Base-by-base conservation (phyloP, 2,329 filamentous ascomycete genomes). In the Xylaria multiplex region DNA sequence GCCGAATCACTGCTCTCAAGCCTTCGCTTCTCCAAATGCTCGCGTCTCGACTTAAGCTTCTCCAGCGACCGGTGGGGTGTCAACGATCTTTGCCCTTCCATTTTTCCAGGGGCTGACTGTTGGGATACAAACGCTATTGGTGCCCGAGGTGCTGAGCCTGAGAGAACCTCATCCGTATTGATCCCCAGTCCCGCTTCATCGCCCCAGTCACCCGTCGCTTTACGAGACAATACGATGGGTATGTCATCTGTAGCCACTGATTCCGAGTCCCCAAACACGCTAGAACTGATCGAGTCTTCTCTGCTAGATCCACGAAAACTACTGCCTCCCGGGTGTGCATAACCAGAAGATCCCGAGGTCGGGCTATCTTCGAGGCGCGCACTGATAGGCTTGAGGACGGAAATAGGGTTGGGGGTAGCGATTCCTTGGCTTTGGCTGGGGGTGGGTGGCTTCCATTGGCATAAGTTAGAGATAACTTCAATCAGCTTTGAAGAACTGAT, bases 401-500 rank as follows among this genome's bases (percentile, higher is more conserved):
- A 86, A 49, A 90, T 83, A 1, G 88, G 84, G 48, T 90, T 85
- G 2, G 86, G 81, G 46, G 86, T 80, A 1, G 85, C 78, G 24
- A 83, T 75, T 4, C 82, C 79, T 32, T 80, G 76, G 24, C 77
- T 78, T 55, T 80, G 81, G 32, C 78, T 79, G 1, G 86, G 83
- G 1, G 83, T 81, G 16, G 93, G 91, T 6, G 93, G 88, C 75
- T 95, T 96, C 96, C 96, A 99, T 74, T 97, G 92, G 75, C 96
- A 99, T 32, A 97, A 86, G 63, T 91, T 90, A 69, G 91, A 91
- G 71, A 99, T 84, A 0, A 96, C 93, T 75, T 99, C 94, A 0
- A 90, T 93, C 56, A 99, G 80, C 79, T 98, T 98, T 2, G 92
- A 91, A 49, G 93, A 90, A 45, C 95, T 98, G 42, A 97, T 96